These are phyloP conservation scores for Linderina pennispora DNA, from an alignment of 192 early-diverging fungal genomes.

Conservation along the genomic window DNA sequence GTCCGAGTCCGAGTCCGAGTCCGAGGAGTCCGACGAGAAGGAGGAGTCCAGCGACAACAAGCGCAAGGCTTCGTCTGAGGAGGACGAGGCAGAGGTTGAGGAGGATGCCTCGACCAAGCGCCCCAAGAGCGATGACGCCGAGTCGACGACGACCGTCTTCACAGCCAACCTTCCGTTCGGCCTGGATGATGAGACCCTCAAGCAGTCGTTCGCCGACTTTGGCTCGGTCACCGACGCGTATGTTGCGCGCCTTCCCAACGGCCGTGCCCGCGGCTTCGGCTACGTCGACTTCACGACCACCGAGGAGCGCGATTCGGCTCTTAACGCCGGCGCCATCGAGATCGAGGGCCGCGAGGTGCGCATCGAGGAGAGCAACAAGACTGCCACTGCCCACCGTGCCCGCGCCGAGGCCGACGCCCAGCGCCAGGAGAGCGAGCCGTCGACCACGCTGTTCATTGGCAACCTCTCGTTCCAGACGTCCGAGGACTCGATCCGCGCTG, in stretches of 20 bases:
- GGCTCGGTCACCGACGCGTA: constrained; percentile 70
- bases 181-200: constrained; percentile 65
- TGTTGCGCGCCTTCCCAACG: constrained; percentile 64
- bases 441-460: constrained; percentile 75
- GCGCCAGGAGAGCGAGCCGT: constrained; percentile 48
- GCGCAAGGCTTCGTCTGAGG: constrained; percentile 14
- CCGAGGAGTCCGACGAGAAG: constrained; percentile 9
- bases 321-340: constrained; percentile 60
- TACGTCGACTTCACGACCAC: constrained; percentile 79
- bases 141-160: constrained; percentile 49
- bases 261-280: constrained; percentile 67
- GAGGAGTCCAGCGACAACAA: constrained; percentile 17
- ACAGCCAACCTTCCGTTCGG: constrained; percentile 90
- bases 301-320: constrained; percentile 62
- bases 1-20: constrained; percentile 6
- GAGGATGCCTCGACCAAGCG: constrained; percentile 19
- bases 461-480: constrained; percentile 86
- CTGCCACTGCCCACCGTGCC: constrained; percentile 1
- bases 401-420: constrained; percentile 15
- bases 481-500: constrained; percentile 84
- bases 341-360: constrained; percentile 79
- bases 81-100: constrained; percentile 38
- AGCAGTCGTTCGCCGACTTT: constrained; percentile 61
- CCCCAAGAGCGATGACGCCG: constrained; percentile 55
- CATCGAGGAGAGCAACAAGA: constrained; percentile 62